These are phyloP conservation scores for Sporothrix variecibatus DNA, from an alignment of 2,329 filamentous ascomycete species.

Conservation along the genomic window DNA sequence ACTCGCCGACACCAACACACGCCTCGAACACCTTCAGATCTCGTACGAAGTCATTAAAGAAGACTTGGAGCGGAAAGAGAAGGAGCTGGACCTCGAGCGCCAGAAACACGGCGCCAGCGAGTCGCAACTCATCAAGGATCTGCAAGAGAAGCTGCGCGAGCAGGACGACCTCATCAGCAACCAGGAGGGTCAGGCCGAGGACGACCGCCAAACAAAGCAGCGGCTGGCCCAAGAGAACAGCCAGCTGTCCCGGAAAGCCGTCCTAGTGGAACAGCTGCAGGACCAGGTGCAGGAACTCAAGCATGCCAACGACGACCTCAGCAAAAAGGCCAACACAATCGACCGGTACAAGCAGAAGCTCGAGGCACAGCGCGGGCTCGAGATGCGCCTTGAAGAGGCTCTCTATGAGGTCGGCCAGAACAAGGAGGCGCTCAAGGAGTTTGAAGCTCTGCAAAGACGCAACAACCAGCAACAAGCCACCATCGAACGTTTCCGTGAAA, in stretches of 20 bases:
- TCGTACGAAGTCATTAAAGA: constrained; percentile 67
- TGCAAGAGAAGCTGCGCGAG: constrained; percentile 62
- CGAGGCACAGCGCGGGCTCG: constrained; percentile 56
- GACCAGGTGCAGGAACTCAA: constrained; percentile 63
- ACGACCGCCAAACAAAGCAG: constrained; percentile 49
- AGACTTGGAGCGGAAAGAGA: constrained; percentile 59
- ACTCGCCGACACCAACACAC: constrained; percentile 60
- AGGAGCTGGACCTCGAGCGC: constrained; percentile 56
- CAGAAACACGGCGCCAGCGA: constrained; percentile 56
- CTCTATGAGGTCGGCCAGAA: constrained; percentile 58
- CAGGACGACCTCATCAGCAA: constrained; percentile 71
- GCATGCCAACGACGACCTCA: constrained; percentile 58
- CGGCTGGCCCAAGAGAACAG: constrained; percentile 52
- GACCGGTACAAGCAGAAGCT: constrained; percentile 66
- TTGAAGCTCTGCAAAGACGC: constrained; percentile 41
- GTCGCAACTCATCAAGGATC: constrained; percentile 53
- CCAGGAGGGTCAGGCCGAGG: constrained; percentile 67
- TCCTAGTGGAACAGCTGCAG: constrained; percentile 54
- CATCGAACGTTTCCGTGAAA: constrained; percentile 35
- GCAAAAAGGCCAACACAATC: constrained; percentile 64
- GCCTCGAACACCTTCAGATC: constrained; percentile 61
- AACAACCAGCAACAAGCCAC: constrained; percentile 32
- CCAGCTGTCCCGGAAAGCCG: constrained; percentile 48
- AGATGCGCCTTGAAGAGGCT: constrained; percentile 57
- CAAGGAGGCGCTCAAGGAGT: constrained; percentile 47